These are phyloP conservation scores for Candida vaughaniae DNA, from an alignment of 805 yeast species.

Conservation along the genomic window DNA sequence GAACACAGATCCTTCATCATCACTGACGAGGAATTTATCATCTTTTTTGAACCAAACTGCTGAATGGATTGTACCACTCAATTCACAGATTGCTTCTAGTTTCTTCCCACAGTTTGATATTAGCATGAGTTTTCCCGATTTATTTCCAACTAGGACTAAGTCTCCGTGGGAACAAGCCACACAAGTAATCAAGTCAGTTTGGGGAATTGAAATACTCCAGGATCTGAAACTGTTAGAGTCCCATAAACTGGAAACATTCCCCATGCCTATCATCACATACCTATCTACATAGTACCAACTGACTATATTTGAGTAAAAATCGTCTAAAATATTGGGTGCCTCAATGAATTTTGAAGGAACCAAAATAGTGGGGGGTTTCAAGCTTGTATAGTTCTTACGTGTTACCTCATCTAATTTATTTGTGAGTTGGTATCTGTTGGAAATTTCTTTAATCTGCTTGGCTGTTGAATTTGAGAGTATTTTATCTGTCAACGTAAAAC, in stretches of 20 bases:
- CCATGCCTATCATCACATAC: slow-evolving; percentile 58
- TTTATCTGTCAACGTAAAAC: too few relatives aligned
- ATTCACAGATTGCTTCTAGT: not conserved
- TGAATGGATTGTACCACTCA: slow-evolving; percentile 31
- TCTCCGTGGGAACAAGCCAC: slow-evolving; percentile 54
- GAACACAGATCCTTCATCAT: slow-evolving; percentile 59
- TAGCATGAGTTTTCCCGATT: slow-evolving; percentile 49
- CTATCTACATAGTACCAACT: slow-evolving; percentile 63
- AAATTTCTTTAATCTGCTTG: too few relatives aligned
- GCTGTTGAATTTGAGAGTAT: too few relatives aligned
- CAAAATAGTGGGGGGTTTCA: not conserved
- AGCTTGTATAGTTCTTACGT: too few relatives aligned
- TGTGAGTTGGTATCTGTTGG: too few relatives aligned
- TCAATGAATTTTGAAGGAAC: not conserved
- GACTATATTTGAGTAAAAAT: slow-evolving; percentile 72
- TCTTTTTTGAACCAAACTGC: slow-evolving; percentile 56
- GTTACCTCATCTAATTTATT: too few relatives aligned
- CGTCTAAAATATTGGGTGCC: slow-evolving; percentile 43
- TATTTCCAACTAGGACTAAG: slow-evolving; percentile 55
- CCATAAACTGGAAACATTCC: slow-evolving; percentile 54
- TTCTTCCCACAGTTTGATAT: slow-evolving; percentile 11
- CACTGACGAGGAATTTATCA: slow-evolving; percentile 56
- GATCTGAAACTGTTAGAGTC: slow-evolving; percentile 42
- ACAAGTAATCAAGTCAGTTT: slow-evolving; percentile 51
- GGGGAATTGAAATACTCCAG: slow-evolving; percentile 45